Evolutionary conservation across 257 asterid genomes (phyloP).

Genomic region (Scutellaria minor): DNA sequence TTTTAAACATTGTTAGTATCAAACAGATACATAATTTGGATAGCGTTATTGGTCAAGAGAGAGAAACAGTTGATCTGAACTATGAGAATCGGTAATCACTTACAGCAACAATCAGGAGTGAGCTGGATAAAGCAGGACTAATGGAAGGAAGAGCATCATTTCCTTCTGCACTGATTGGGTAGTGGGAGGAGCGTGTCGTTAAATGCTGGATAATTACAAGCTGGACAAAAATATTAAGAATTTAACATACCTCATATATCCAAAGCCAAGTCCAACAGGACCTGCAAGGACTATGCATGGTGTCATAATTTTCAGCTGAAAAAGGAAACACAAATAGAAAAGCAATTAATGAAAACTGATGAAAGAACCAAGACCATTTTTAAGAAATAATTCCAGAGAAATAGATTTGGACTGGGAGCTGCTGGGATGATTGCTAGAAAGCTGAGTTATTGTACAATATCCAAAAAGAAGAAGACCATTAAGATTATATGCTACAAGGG

Average conservation of each 20-base stretch:
- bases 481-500: conserved; percentile 11
- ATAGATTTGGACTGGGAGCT: neutral
- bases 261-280: conserved; percentile 57
- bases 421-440: conserved; percentile 12
- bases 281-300: conserved; percentile 58
- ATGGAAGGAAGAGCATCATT: conserved; percentile 49
- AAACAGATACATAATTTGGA: conserved; percentile 16
- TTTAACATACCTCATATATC: conserved; percentile 49
- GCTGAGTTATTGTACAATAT: neutral
- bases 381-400: conserved; percentile 3
- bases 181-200: neutral
- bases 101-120: conserved; percentile 50
- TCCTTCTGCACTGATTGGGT: conserved; percentile 47
- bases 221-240: conserved; percentile 21
- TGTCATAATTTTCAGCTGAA: conserved; percentile 48
- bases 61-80: conserved; percentile 15
- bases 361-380: conserved; percentile 2
- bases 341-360: conserved; percentile 13
- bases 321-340: conserved; percentile 21
- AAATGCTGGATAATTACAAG: conserved; percentile 21
- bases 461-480: neutral
- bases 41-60: neutral
- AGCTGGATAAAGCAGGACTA: conserved; percentile 50
- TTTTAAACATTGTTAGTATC: conserved; percentile 24
- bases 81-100: conserved; percentile 29